Base-by-base conservation (phyloP, 306 rosid species). In the Astragalus membranaceus region DNA sequence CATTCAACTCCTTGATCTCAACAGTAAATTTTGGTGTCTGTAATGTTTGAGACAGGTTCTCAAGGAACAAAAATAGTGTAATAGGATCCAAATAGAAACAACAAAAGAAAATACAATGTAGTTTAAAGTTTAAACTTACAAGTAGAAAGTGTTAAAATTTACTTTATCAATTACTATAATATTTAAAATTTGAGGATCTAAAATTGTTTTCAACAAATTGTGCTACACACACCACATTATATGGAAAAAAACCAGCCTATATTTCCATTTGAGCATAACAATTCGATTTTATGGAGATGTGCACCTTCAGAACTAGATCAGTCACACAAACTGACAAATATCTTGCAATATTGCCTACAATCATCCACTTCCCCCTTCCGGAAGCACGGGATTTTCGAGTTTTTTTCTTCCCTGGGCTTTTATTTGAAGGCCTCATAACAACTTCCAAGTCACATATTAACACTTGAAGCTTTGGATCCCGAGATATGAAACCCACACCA, bases 311-410 rank as follows among this genome's bases (percentile, higher is more conserved):
- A 77, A 88, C 86, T 72, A 95, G 88, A 89, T 91, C 97, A 29
- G 91, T 84, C 87, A 95, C 84, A 74, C 91, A 87, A 80, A 95
- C 87, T 4, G 97, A 95, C 74, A 95, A 70, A 85, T 86, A 91
- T 87, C 96, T 86, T 46, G 97, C 95, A 75, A 95, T 70, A 73
- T 89, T 91, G 61, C 91, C 96, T 50, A 86, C 87, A 72, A 91
- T 84, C 92, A 91, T 89, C 95, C 92, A 95, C 85, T 91, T 95
- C 10, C 97, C 96, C 86, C 87, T 74, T 79, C 97, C 97, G 33
- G 97, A 83, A 69, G 85, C 70, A 53, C 89, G 90, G 20, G 96
- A 67, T 73, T 83, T 91, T 84, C 83, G 80, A 77, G 79, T 20
- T 83, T 85, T 95, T 66, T 75, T 71, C 84, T 79, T 83, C 36